phyloP scores from a whole-genome alignment of 768 basidiomycete genomes.

The Pholiota molesta region DNA sequence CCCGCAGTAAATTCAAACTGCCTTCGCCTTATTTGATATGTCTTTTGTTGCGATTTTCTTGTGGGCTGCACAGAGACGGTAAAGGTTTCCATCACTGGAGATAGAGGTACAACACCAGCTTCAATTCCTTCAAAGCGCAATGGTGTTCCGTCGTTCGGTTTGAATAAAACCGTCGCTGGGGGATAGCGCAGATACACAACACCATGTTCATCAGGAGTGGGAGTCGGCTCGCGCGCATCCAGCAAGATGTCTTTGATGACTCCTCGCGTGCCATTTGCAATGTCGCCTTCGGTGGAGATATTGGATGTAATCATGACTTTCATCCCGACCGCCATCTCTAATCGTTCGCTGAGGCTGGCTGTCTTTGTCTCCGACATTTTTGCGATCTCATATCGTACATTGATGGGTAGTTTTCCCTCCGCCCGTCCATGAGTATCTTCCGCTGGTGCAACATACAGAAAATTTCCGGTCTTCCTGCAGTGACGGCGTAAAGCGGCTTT shows the following conservation, averaged over 20 bases:
- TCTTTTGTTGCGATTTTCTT: neutral
- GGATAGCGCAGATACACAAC: too few species aligned
- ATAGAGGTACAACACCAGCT: neutral
- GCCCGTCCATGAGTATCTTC: constrained; percentile 23
- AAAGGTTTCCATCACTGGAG: neutral
- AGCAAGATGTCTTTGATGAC: constrained; percentile 33
- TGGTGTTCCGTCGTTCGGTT: too few species aligned
- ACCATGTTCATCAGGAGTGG: constrained; percentile 5
- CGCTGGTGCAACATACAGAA: constrained; percentile 29
- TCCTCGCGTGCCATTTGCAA: constrained; percentile 44
- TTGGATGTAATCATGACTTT: constrained; percentile 40
- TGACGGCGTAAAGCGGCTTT: constrained; percentile 22
- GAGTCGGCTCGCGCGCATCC: constrained; percentile 29
- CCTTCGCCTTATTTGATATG: constrained; percentile 17
- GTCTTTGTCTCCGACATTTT: constrained; percentile 9
- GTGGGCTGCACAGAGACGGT: too few species aligned
- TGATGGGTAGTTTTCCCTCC: constrained; percentile 11
- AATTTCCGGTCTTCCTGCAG: constrained; percentile 14
- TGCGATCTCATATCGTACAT: neutral
- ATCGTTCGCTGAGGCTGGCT: constrained; percentile 24
- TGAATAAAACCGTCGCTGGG: too few species aligned
- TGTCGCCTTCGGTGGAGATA: constrained; percentile 36
- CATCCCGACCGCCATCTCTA: constrained; percentile 36
- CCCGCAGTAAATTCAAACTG: constrained; percentile 35
- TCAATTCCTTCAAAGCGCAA: too few species aligned